Base-by-base conservation (phyloP, 108 stramenopile genomes). In the Cyclotella distinguenda region DNA sequence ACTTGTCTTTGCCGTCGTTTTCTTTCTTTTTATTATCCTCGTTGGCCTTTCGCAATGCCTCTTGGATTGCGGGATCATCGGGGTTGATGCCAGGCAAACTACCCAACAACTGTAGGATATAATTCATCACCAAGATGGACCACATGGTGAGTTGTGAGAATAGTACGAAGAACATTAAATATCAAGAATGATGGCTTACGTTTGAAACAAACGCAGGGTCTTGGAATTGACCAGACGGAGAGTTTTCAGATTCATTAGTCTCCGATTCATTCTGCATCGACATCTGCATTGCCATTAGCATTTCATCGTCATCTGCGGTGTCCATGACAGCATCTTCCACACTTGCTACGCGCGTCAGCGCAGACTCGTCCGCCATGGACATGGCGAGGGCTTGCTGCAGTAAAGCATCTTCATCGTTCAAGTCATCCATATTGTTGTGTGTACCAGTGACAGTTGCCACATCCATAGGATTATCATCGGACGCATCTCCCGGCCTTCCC, bases 331-430 rank as follows among this genome's bases (percentile, higher is more conserved):
- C 68, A 51, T 77, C 75, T 70, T 38, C 38, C 38, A 43, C 13
- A 66, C 71, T 39, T 42, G 43, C n/a, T n/a, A 63, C 73, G 7
- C 70, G 84, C 5, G 34, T 59, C 1, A 44, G n/a, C 15, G 80
- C 86, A 60, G 88, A 79, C 48, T 74, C 79, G 38, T 96, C 97
- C 10, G 87, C 87, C 96, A 99, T 97, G 47, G 89, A 91, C 97
- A 98, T 97, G 66, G 95, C 96, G 19, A 99, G 80, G 2, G 98
- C 98, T 66, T 93, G 95, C 78, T 96, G 90, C 66, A 98, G 79
- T 21, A 96, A 68, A 7, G 86, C 95, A 44, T 96, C 95, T 64
- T 97, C 97, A 26, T 86, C 86, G 11, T 82, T 80, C 56, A 64
- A 49, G 19, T 66, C 73, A 46, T 78, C 82, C 18, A 61, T 72